A percentile compares a stretch with the other conserved stretches of the same genome.
phyloP scores from a whole-genome alignment of 225 moss, liverwort and hornwort genomes.

The Bryum argenteum region DNA sequence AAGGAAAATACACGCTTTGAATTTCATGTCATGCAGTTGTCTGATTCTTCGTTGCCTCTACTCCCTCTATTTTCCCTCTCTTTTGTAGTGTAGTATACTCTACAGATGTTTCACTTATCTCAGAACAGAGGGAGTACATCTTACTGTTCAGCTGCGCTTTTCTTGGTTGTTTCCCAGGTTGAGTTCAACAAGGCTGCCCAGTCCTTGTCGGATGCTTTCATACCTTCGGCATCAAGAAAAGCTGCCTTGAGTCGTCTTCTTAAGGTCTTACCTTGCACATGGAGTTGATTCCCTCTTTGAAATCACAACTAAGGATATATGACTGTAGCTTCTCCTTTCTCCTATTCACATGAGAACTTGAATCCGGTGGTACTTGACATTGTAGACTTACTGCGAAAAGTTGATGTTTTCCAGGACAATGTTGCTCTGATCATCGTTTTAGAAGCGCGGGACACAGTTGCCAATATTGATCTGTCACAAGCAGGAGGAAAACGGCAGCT shows the following conservation, averaged over 20 bases:
- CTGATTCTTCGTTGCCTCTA: background rate
- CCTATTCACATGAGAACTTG: background rate
- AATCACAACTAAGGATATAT: background rate
- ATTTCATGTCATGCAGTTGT: background rate
- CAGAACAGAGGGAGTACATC: background rate
- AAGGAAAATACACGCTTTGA: background rate
- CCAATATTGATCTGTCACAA: conserved; percentile 37
- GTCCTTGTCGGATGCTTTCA: conserved; percentile 58
- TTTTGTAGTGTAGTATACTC: too few species aligned
- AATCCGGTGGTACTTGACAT: background rate
- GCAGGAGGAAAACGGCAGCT: conserved; percentile 58
- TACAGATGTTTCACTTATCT: too few species aligned
- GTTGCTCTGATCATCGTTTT: conserved; percentile 84
- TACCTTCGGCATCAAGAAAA: conserved; percentile 62
- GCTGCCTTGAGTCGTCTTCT: conserved; percentile 67
- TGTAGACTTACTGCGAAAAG: background rate
- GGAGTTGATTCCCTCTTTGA: background rate
- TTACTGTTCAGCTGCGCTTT: background rate
- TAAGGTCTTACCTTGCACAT: conserved; percentile 45
- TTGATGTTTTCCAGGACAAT: conserved; percentile 51
- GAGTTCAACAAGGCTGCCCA: conserved; percentile 85
- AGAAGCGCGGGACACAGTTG: conserved; percentile 63
- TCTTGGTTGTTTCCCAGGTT: conserved; percentile 46
- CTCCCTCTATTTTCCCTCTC: too few species aligned
- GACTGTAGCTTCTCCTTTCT: background rate